Evolutionary conservation across 305 asterid species (phyloP), one percentile per base, ranked within the genome.

Genomic region (Fraxinus sp.): DNA sequence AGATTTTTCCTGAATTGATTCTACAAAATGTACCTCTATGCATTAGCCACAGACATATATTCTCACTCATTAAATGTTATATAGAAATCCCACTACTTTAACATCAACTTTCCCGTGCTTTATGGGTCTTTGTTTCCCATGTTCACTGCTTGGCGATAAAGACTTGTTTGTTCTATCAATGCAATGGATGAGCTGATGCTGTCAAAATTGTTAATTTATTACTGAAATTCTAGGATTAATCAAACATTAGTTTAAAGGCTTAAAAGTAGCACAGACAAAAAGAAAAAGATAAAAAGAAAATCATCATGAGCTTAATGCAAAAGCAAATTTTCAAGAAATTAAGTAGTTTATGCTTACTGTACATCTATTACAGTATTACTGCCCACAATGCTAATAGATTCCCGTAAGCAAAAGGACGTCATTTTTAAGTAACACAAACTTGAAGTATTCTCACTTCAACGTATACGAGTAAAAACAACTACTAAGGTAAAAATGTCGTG

Each of bases 81-180:
- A 64, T 24, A 80, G 68, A 82, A 85, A 81, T 59, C 49, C 81
- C 75, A 84, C 81, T 80, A 78, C 77, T 85, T 87, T 82, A 64
- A 83, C 80, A 87, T 14, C 78, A 82, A 64, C 89, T 90, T 88
- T 89, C 87, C 96, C 98, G 92, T 89, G 89, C 88, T 91, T 94
- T 90, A 86, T 90, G 98, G 97, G 90, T 85, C 86, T 81, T 86
- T 94, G 97, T 92, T 89, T 94, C 94, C 94, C 92, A 88, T 89
- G 91, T 88, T 84, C 87, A 83, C 81, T 87, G 88, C 89, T 88
- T 83, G 72, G 30, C 33, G 11, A 85, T 78, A 78, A 81, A 84
- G 80, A 84, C 85, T 81, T 81, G 83, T 62, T 81, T 74, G 76
- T 82, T 85, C 85, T 36, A 84, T 66, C 74, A 81, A 88, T 86